Conservation (phyloP, 2,329 filamentous ascomycete species). For the Neophaeococcomyces aloes region DNA sequence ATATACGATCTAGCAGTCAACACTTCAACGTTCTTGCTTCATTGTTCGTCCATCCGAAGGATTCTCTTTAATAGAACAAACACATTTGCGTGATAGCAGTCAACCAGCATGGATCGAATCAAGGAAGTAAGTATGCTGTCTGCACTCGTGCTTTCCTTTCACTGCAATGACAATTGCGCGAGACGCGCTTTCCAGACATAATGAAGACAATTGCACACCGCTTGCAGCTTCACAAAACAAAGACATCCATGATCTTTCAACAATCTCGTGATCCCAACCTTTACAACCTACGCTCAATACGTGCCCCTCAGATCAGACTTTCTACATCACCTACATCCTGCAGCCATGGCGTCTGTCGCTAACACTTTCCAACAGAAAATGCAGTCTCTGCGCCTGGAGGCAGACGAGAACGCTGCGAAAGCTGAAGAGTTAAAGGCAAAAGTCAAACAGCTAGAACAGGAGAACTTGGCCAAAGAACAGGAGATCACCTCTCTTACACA, state of each 20-base stretch:
- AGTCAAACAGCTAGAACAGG: conserved; percentile 85
- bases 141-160: conserved; percentile 8
- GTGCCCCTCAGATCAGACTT: no score
- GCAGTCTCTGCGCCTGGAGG: conserved; percentile 86
- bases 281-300: no score
- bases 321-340: no score
- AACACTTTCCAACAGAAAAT: conserved; percentile 58
- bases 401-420: conserved; percentile 70
- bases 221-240: no score
- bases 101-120: conserved; percentile 66
- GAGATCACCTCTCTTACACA: conserved; percentile 93
- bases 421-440: conserved; percentile 78
- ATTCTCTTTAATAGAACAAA: no score
- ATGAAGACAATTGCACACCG: no score
- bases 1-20: neutral
- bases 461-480: conserved; percentile 93
- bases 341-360: conserved; percentile 19
- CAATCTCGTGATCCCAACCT: no score
- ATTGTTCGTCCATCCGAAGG: no score
- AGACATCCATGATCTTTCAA: no score
- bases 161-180: no score
- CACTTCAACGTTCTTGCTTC: no score
- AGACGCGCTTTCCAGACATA: no score
- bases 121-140: conserved; percentile 57
- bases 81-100: neutral